Evolutionary conservation across 2,329 filamentous ascomycete genomes (phyloP), one percentile per base, ranked within the genome.

Genomic region (Fusarium camptoceras): DNA sequence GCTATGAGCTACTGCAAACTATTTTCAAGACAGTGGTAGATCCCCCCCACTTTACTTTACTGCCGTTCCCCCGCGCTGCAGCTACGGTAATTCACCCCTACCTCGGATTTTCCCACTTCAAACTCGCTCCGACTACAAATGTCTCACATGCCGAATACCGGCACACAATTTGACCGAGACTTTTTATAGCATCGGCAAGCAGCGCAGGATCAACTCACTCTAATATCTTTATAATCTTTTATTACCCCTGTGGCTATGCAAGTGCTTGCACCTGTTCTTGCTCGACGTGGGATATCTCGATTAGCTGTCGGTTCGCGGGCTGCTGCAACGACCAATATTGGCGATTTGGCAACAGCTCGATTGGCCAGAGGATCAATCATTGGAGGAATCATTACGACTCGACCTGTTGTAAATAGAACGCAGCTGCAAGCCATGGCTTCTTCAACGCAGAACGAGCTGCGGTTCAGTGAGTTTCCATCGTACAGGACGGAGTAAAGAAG

Each of bases 401-500:
- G n/a, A 24, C 18, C 28, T 51, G 18, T 64, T 46, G 27, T 54
- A 20, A 27, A 48, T 31, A 31, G 39, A 18, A 20, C 42, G 20
- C 59, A 55, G 59, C 31, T 65, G 42, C 68, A 64, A 46, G 27
- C 55, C 43, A 70, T 70, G 68, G 64, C 68, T 57, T 59, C 66
- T 12, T 49, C 65, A 9, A 15, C 50, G 25, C 68, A 58, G 41
- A 65, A 25, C 16, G 60, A 67, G 50, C 50, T 81, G 75, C 77
- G 79, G 44, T 78, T 81, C 60, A 75, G 79, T 81, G 72, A 73
- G 79, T 73, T n/a, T 18, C n/a, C 14, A 22, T 20, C 59, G 9
- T 16, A 41, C 27, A 31, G 8, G 43, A 20, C 22, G 25, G 43
- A 56, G 43, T 22, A 15, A n/a, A 12, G 39, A 25, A 31, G 44